Evolutionary conservation across 257 asterid species (phyloP).

Genomic region (Fraxinus cuspidata): DNA sequence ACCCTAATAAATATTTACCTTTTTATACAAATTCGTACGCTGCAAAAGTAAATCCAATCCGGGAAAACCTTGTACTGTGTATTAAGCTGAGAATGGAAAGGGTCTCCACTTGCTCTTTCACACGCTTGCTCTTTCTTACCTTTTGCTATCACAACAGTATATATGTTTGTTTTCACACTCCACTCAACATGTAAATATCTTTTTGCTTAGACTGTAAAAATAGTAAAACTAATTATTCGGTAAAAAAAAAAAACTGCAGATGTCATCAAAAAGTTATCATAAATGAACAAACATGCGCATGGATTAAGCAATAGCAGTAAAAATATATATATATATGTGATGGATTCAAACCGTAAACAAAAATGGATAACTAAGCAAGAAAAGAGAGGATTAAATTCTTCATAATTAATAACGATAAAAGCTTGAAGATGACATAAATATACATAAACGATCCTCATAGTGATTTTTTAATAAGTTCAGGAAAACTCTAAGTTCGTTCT

Average conservation of each 20-base stretch:
- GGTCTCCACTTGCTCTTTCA: neutral
- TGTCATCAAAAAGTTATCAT: too few relatives aligned
- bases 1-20: neutral
- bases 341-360: too few relatives aligned
- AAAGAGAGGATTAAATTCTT: conserved; percentile 2
- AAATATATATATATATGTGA: too few relatives aligned
- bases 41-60: neutral
- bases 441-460: neutral
- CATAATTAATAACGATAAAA: conserved; percentile 4
- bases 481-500: neutral
- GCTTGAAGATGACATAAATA: conserved; percentile 28
- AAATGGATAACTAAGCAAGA: neutral
- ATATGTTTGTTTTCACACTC: too few relatives aligned
- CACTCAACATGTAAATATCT: too few relatives aligned
- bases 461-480: neutral
- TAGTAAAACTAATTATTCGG: too few relatives aligned
- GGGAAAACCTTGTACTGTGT: neutral
- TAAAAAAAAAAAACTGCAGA: too few relatives aligned
- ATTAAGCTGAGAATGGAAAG: neutral
- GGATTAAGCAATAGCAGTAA: too few relatives aligned
- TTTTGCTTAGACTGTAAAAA: too few relatives aligned
- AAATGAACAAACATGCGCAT: too few relatives aligned
- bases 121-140: neutral
- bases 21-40: neutral
- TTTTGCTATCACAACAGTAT: neutral